Base-by-base conservation (phyloP, 768 basidiomycete genomes). In the Butyriboletus loyo region DNA sequence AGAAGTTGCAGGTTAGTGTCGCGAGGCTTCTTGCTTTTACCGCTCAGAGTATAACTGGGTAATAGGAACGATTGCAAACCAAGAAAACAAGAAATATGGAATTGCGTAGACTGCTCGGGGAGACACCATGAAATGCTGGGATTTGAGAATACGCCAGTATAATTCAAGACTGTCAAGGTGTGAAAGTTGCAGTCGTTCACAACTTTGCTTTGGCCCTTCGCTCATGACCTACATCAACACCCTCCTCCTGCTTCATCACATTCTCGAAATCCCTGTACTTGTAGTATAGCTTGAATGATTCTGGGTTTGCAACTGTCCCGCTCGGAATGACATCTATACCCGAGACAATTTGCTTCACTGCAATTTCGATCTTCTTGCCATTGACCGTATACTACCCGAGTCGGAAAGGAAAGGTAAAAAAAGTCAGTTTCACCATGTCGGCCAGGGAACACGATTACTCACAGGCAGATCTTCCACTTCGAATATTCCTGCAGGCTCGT, bases 321-420 rank as follows among this genome's bases (percentile, higher is more conserved):
- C 86, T 89, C 4, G 86, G 85, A 58, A 80, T 75, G 38, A 87
- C 56, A 52, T 79, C 74, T 11, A 74, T 72, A 1, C 86, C 86
- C n/a, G 85, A 87, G 37, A 88, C 76, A 50, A 89, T 85, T 60
- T 87, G 85, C 66, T 88, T 89, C 45, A 88, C 83, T 3, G 84
- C 86, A 27, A 89, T 87, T 68, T 88, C 87, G 38, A 88, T 86
- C 63, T 87, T 88, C 75, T 88, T 89, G 10, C 82, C 82, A 44
- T 87, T 88, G 9, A 87, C 82, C 0, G 86, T 89, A 56, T 87
- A 87, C 87, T 88, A 50, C 38, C 4, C 25, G 3, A 21, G 28
- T 30, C 10, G n/a, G 24, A 36, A 35, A 14, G 22, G 36, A 27
- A 14, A 25, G 38, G 34, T n/a, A 11, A n/a, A 41, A 34, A 32